Conservation (phyloP, 78 protist genomes). For the Dictyostelium capitatum region DNA sequence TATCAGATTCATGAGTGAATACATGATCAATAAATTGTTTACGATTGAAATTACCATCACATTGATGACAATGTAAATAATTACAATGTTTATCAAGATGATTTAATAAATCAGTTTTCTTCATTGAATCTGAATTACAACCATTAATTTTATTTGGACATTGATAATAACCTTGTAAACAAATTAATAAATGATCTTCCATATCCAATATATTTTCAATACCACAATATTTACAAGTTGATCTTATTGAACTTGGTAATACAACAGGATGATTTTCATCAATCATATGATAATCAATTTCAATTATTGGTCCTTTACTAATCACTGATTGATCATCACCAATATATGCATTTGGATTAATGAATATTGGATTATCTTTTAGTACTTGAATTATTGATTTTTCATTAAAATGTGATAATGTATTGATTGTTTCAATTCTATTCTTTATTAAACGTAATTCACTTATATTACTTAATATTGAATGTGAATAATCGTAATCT, state of each 20-base stretch:
- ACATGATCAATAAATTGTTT: background rate
- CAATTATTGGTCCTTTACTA: background rate
- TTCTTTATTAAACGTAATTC: constrained; percentile 6
- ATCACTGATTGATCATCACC: no score
- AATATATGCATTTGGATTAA: no score
- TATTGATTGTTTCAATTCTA: background rate
- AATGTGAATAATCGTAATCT: background rate
- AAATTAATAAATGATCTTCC: constrained; percentile 16
- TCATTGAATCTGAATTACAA: background rate
- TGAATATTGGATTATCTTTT: background rate
- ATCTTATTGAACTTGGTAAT: background rate
- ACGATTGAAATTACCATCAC: constrained; percentile 5
- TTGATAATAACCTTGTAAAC: background rate
- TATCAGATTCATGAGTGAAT: constrained; percentile 27
- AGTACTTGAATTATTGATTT: background rate
- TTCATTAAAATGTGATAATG: background rate
- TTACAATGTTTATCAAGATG: constrained; percentile 24
- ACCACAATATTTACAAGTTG: background rate
- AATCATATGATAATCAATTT: constrained; percentile 4
- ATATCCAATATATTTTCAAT: background rate
- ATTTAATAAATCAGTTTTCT: background rate
- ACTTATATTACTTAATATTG: background rate
- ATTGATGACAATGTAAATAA: constrained; percentile 26
- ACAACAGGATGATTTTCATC: background rate
- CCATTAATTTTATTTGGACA: constrained; percentile 30